Evolutionary conservation across 1,284 basidiomycete genomes (phyloP).

Genomic region (Cryptococcus sp.): DNA sequence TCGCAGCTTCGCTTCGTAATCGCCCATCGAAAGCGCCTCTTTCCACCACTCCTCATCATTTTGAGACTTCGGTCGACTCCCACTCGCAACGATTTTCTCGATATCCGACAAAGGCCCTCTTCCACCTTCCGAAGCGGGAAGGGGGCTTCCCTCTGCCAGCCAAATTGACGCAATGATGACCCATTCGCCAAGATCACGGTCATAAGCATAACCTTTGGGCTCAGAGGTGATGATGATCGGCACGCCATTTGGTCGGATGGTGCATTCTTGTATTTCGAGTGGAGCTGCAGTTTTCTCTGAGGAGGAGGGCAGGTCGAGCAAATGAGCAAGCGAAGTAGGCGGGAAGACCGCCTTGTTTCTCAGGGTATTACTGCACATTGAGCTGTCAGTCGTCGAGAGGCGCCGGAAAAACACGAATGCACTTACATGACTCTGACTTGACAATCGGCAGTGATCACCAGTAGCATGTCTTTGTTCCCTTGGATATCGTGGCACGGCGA

Average conservation of each 20-base stretch:
- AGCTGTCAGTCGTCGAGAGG: not conserved
- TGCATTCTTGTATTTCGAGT: slow-evolving; percentile 56
- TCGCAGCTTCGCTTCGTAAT: slow-evolving; percentile 77
- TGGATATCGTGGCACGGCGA: slow-evolving; percentile 69
- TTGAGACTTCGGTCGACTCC: not conserved
- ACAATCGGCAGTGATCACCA: slow-evolving; percentile 71
- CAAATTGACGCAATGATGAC: slow-evolving; percentile 72
- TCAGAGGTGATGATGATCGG: slow-evolving; percentile 74
- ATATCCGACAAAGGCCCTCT: slow-evolving; percentile 30
- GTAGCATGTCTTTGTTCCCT: slow-evolving; percentile 63
- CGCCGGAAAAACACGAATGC: not conserved
- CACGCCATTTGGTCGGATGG: slow-evolving; percentile 72
- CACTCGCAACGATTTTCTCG: slow-evolving; percentile 26
- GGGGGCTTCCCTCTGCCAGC: slow-evolving; percentile 59
- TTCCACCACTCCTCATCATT: slow-evolving; percentile 69
- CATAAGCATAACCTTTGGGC: slow-evolving; percentile 74
- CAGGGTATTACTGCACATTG: slow-evolving; percentile 53
- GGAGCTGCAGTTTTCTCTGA: slow-evolving; percentile 41
- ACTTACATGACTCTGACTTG: slow-evolving; percentile 72
- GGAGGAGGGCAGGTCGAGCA: slow-evolving; percentile 56
- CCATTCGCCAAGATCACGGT: slow-evolving; percentile 66
- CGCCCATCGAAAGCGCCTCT: slow-evolving; percentile 74
- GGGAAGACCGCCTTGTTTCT: slow-evolving; percentile 65
- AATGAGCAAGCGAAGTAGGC: slow-evolving; percentile 63
- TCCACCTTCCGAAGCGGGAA: not conserved